Evolutionary conservation across 768 basidiomycete species (phyloP).

Genomic region (Serendipita sp.): DNA sequence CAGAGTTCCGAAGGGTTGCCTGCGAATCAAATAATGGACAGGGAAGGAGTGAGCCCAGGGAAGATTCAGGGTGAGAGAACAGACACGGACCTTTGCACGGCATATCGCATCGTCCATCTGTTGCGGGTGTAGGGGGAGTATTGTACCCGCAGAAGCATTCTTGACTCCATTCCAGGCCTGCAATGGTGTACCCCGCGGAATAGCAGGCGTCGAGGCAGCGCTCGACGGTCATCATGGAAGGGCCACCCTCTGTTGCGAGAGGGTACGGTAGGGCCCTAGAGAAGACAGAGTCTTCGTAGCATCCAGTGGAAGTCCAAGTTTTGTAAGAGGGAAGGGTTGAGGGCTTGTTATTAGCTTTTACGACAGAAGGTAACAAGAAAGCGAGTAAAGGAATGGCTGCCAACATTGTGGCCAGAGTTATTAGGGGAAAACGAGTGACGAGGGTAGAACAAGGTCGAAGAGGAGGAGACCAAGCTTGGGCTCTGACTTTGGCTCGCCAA

Average conservation of each 20-base stretch:
- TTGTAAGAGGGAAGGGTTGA: not conserved
- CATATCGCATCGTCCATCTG: conserved; percentile 43
- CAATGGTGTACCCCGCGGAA: not conserved
- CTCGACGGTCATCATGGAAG: not conserved
- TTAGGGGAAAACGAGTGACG: not conserved
- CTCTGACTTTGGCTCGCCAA: too few relatives aligned
- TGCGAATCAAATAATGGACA: not conserved
- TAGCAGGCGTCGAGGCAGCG: not conserved
- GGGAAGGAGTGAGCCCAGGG: not conserved
- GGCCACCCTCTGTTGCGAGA: not conserved
- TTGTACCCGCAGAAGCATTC: conserved; percentile 9
- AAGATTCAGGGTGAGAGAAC: not conserved
- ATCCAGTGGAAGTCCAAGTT: not conserved
- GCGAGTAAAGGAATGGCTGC: not conserved
- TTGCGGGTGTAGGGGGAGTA: conserved; percentile 14
- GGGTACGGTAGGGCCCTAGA: not conserved
- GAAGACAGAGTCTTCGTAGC: not conserved
- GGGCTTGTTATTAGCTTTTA: not conserved
- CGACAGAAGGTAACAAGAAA: not conserved
- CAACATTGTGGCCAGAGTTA: not conserved
- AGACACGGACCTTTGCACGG: conserved; percentile 32
- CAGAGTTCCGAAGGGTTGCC: not conserved
- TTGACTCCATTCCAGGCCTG: conserved; percentile 4
- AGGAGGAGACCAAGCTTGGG: too few relatives aligned
- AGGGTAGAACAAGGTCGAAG: too few relatives aligned